Percentiles rank a stretch among this genome's conserved stretches.
Evolutionary conservation across 1,139 yeast genomes (phyloP).

Genomic region (Yamadazyma atmosphaerica): DNA sequence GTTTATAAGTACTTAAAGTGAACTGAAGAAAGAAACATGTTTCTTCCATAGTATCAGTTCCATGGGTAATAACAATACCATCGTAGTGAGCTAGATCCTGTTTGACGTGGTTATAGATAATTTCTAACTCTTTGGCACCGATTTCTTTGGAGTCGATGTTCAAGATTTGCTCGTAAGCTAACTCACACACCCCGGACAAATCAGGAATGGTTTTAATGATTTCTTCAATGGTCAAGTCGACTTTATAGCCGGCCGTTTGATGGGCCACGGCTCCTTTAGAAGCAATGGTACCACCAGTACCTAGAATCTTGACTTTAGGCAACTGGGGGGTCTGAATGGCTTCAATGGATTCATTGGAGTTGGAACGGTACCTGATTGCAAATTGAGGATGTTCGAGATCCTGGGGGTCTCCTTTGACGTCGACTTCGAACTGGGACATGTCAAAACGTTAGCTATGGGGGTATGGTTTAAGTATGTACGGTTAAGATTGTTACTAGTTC

Average conservation of each 20-base stretch:
- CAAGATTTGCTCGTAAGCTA: conserved; percentile 65
- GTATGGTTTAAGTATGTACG: no score
- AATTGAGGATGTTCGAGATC: conserved; percentile 16
- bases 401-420: conserved; percentile 11
- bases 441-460: no score
- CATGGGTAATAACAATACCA: conserved; percentile 68
- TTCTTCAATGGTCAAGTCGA: conserved; percentile 66
- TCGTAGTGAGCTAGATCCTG: conserved; percentile 48
- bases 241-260: conserved; percentile 68
- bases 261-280: conserved; percentile 57
- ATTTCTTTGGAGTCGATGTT: conserved; percentile 68
- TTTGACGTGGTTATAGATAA: conserved; percentile 40
- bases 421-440: conserved; percentile 10
- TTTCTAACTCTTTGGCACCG: conserved; percentile 39
- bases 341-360: conserved; percentile 13
- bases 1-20: conserved; percentile 56
- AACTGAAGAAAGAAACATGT: conserved; percentile 67
- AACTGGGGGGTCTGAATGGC: conserved; percentile 15
- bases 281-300: conserved; percentile 77
- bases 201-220: conserved; percentile 61
- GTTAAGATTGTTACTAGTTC: no score
- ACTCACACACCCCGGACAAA: conserved; percentile 53
- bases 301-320: conserved; percentile 57
- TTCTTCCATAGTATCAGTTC: conserved; percentile 72
- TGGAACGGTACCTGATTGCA: conserved; percentile 18